phyloP scores from a whole-genome alignment of 164 flowering plant genomes.

The Pachysandra terminalis region DNA sequence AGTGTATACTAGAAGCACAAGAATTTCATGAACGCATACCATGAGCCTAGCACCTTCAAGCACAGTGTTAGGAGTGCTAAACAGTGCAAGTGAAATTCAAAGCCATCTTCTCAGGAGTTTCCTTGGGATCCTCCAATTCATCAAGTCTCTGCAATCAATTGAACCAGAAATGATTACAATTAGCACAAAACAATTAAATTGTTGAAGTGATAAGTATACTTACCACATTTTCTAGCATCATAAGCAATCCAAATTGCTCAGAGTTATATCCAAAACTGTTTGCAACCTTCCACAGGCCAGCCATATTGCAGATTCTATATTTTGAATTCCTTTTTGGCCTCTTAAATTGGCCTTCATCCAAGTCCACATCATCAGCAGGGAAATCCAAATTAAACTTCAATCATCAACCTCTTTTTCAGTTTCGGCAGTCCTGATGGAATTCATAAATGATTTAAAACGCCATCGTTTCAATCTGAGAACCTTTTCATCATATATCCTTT shows the following conservation, averaged over 20 bases:
- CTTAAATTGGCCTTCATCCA: slow-evolving; percentile 86
- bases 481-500: slow-evolving; percentile 64
- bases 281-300: slow-evolving; percentile 97
- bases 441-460: slow-evolving; percentile 62
- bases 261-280: slow-evolving; percentile 88
- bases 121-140: slow-evolving; percentile 82
- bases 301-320: slow-evolving; percentile 69
- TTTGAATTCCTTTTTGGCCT: slow-evolving; percentile 79
- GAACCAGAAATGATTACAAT: neutral
- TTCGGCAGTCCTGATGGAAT: slow-evolving; percentile 67
- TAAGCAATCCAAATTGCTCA: slow-evolving; percentile 71
- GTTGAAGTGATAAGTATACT: slow-evolving; percentile 13
- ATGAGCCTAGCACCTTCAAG: slow-evolving; percentile 95
- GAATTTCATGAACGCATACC: too few species aligned
- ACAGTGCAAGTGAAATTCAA: slow-evolving; percentile 72
- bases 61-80: slow-evolving; percentile 75
- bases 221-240: slow-evolving; percentile 63
- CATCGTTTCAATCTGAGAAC: slow-evolving; percentile 54
- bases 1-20: too few species aligned
- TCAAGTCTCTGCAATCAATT: slow-evolving; percentile 42
- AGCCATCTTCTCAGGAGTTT: slow-evolving; percentile 89
- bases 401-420: slow-evolving; percentile 94
- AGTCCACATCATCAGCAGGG: slow-evolving; percentile 81
- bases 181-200: neutral
- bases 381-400: slow-evolving; percentile 88